Evolutionary conservation across 768 basidiomycete species (phyloP).

Genomic region (Clavulina sp.): DNA sequence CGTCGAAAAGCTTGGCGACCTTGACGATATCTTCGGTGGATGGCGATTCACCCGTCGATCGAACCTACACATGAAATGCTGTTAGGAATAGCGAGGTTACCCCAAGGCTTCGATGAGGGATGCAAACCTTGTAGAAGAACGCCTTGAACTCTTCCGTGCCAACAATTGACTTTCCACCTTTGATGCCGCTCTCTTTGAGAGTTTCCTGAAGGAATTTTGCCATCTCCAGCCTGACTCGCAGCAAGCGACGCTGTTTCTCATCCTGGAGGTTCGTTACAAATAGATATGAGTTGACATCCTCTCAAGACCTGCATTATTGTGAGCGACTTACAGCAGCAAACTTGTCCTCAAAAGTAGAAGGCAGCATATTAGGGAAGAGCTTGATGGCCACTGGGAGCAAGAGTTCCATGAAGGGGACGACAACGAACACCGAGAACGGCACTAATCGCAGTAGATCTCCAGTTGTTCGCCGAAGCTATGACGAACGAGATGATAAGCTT

Average conservation of each 20-base stretch:
- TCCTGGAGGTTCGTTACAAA: constrained; percentile 35
- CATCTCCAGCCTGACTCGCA: constrained; percentile 92
- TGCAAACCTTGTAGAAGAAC: constrained; percentile 84
- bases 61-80: too few species aligned
- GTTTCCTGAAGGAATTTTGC: constrained; percentile 99
- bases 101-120: too few species aligned
- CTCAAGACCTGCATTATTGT: constrained; percentile 4
- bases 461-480: constrained; percentile 82
- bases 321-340: constrained; percentile 56
- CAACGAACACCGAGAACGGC: constrained; percentile 85
- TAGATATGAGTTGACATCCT: neutral
- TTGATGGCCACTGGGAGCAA: constrained; percentile 90
- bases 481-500: neutral
- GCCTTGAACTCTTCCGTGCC: constrained; percentile 94
- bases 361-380: constrained; percentile 96
- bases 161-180: constrained; percentile 74
- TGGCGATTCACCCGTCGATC: constrained; percentile 88
- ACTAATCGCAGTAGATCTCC: constrained; percentile 83
- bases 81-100: too few species aligned
- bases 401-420: constrained; percentile 98
- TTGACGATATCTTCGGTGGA: constrained; percentile 77
- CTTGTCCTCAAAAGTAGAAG: constrained; percentile 96
- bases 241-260: constrained; percentile 90
- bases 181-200: constrained; percentile 80
- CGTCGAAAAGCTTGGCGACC: constrained; percentile 93